A percentile compares a stretch with the other conserved stretches of the same genome.
Evolutionary conservation across 2,329 filamentous ascomycete genomes (phyloP).

Genomic region (Phyllosticta paracitricarpa): DNA sequence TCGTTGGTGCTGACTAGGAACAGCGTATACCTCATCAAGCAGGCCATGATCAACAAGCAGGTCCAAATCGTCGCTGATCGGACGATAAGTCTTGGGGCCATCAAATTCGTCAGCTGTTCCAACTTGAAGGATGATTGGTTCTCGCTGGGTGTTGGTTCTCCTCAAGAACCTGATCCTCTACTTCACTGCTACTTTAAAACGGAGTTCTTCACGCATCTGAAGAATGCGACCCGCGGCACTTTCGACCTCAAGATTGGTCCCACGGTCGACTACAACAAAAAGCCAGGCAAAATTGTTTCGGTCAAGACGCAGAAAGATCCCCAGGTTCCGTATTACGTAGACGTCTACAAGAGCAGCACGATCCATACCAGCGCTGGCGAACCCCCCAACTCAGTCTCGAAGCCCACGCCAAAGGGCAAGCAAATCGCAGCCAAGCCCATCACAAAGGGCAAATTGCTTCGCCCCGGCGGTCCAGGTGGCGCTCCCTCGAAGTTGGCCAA

Average conservation of each 20-base stretch:
- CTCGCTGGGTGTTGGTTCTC: conserved; percentile 78
- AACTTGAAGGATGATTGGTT: conserved; percentile 93
- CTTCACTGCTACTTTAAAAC: conserved; percentile 93
- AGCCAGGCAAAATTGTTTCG: conserved; percentile 80
- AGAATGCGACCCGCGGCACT: conserved; percentile 65
- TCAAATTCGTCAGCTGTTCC: conserved; percentile 78
- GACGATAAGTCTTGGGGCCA: conserved; percentile 70
- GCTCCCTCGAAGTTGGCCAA: conserved; percentile 62
- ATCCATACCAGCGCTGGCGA: conserved; percentile 83
- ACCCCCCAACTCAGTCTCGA: conserved; percentile 69
- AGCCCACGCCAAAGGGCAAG: conserved; percentile 77
- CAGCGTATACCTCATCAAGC: conserved; percentile 82
- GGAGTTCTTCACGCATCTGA: conserved; percentile 89
- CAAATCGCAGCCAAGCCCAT: conserved; percentile 82
- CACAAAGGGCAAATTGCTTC: conserved; percentile 85
- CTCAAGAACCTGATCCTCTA: conserved; percentile 86
- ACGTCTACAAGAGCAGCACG: conserved; percentile 87
- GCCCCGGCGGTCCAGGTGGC: conserved; percentile 76
- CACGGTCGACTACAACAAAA: conserved; percentile 88
- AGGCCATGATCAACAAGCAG: conserved; percentile 72
- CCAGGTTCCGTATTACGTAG: conserved; percentile 51
- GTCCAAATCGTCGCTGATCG: conserved; percentile 73
- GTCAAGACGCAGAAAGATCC: conserved; percentile 91
- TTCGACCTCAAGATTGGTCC: conserved; percentile 69
- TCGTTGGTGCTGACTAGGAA: conserved; percentile 75